A percentile compares a stretch with the other conserved stretches of the same genome.
These are phyloP conservation scores for Silybum marianum DNA, from an alignment of 129 eudicot genomes.

Conservation along the genomic window DNA sequence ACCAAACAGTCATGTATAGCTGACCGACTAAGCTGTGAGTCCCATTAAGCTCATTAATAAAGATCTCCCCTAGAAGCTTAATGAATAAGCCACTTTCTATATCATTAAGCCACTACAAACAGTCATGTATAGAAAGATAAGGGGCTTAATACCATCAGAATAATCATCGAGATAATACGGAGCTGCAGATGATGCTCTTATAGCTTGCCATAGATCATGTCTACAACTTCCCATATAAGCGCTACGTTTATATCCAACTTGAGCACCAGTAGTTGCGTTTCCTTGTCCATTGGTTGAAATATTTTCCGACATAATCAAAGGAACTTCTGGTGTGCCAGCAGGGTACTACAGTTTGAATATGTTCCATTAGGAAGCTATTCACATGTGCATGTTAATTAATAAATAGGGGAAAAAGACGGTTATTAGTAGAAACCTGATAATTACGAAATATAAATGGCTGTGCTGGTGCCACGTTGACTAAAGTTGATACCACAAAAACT, in stretches of 20 bases:
- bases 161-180: conserved; percentile 99
- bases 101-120: too few species aligned
- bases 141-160: conserved; percentile 71
- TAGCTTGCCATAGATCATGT: conserved; percentile 95
- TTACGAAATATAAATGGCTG: conserved; percentile 97
- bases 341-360: conserved; percentile 68
- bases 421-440: conserved; percentile 69
- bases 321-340: conserved; percentile 94
- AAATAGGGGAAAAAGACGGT: neutral
- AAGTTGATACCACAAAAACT: conserved; percentile 93
- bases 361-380: neutral
- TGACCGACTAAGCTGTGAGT: too few species aligned
- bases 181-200: conserved; percentile 99
- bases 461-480: conserved; percentile 88
- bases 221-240: conserved; percentile 96
- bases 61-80: too few species aligned
- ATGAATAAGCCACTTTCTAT: too few species aligned
- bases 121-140: neutral
- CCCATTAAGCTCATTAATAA: too few species aligned
- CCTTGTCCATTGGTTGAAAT: conserved; percentile 57
- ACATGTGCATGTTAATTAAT: conserved; percentile 13
- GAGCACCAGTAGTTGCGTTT: conserved; percentile 66
- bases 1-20: neutral
- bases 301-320: conserved; percentile 66
- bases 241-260: conserved; percentile 79